Conservation (phyloP, 352 stramenopile species). For the Phytopythium delawarense region DNA sequence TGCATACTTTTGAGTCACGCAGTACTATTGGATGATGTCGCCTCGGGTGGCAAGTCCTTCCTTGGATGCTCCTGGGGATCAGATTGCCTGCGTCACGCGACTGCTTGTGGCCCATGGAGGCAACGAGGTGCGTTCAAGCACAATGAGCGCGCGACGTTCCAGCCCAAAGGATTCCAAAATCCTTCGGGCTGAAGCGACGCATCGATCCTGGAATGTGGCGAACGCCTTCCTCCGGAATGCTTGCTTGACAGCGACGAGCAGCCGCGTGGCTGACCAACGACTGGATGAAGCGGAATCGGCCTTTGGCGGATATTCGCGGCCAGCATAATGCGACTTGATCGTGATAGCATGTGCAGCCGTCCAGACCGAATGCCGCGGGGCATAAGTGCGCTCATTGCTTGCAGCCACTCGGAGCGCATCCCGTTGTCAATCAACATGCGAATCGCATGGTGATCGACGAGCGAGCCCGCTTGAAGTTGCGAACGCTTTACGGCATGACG, state of each 20-base stretch:
- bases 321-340: no score
- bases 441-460: slow-evolving; percentile 3
- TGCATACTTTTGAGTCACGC: background rate
- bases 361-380: background rate
- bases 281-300: background rate
- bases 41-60: no score
- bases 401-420: background rate
- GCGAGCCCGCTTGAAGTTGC: background rate
- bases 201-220: no score
- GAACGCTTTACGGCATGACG: background rate
- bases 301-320: no score
- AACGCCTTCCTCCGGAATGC: no score
- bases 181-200: no score
- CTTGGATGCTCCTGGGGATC: background rate
- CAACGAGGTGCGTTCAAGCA: no score
- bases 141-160: no score
- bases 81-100: no score
- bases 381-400: slow-evolving; percentile 4
- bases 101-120: no score
- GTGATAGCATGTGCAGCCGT: background rate
- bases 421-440: slow-evolving; percentile 1
- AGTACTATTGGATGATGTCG: background rate
- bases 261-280: background rate
- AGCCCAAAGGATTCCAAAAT: no score
- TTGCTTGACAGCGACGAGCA: background rate